Evolutionary conservation across 2,329 filamentous ascomycete genomes (phyloP).

Genomic region (Xylogone sp.): DNA sequence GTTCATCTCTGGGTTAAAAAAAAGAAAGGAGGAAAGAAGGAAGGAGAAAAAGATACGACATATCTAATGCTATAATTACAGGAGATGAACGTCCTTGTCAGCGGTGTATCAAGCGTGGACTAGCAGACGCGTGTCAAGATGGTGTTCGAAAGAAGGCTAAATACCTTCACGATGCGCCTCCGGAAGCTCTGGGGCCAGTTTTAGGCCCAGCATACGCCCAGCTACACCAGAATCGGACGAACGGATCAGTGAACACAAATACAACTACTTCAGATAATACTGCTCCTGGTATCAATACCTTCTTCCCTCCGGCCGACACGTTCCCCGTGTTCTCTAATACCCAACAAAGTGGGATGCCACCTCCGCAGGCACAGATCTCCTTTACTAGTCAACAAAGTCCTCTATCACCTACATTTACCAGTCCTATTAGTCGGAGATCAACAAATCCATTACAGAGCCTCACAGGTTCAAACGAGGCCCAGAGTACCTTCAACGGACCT

Average conservation of each 20-base stretch:
- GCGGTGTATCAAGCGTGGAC: conserved; percentile 87
- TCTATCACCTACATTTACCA: conserved; percentile 68
- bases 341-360: conserved; percentile 43
- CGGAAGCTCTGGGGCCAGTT: conserved; percentile 84
- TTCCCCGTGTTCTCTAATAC: conserved; percentile 40
- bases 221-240: conserved; percentile 36
- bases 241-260: conserved; percentile 13
- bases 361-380: conserved; percentile 45
- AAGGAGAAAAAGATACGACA: no score
- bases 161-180: conserved; percentile 93
- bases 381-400: conserved; percentile 70
- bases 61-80: conserved; percentile 33
- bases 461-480: conserved; percentile 42
- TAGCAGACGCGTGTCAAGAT: conserved; percentile 90
- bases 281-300: conserved; percentile 17
- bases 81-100: conserved; percentile 94
- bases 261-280: conserved; percentile 26
- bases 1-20: no score
- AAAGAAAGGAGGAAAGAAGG: no score
- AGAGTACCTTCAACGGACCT: conserved; percentile 42
- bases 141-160: conserved; percentile 98
- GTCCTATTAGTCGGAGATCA: conserved; percentile 42
- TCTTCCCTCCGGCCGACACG: conserved; percentile 27
- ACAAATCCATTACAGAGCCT: not conserved
- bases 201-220: conserved; percentile 67